A percentile compares a stretch with the other conserved stretches of the same genome.
Conservation (phyloP, 2,329 filamentous ascomycete genomes). For the Monilinia laxa region DNA sequence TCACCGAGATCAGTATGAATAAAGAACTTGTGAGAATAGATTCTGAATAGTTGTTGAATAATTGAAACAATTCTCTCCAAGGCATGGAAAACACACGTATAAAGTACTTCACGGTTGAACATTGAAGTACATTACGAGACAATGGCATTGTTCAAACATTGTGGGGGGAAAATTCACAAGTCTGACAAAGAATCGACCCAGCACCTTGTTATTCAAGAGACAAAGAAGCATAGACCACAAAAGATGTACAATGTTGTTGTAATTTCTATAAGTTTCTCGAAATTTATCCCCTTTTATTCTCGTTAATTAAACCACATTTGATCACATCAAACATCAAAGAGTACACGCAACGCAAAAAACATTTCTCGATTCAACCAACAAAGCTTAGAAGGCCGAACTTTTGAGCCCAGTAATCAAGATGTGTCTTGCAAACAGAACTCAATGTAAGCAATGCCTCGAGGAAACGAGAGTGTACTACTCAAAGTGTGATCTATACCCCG, state of each 20-base stretch:
- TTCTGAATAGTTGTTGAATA: background rate
- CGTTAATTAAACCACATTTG: background rate
- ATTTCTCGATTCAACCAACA: background rate
- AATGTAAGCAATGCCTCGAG: background rate
- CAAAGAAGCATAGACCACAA: background rate
- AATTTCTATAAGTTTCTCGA: background rate
- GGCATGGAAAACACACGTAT: background rate
- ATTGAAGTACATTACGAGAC: background rate
- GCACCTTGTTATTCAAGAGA: background rate
- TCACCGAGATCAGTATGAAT: too few species aligned
- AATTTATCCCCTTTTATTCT: background rate
- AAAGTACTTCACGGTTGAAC: background rate
- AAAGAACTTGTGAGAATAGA: too few species aligned
- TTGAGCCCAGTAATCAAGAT: background rate
- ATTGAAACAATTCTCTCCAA: background rate
- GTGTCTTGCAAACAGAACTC: slow-evolving; percentile 1
- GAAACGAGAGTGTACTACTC: background rate
- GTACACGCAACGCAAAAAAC: background rate
- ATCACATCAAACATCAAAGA: background rate
- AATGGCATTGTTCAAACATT: background rate
- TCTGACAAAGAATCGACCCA: background rate
- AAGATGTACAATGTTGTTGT: background rate
- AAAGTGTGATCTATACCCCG: background rate
- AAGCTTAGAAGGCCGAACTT: background rate
- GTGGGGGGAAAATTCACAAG: background rate